Evolutionary conservation across 1,284 basidiomycete species (phyloP).

Genomic region (Fomitopsis schrenkii): DNA sequence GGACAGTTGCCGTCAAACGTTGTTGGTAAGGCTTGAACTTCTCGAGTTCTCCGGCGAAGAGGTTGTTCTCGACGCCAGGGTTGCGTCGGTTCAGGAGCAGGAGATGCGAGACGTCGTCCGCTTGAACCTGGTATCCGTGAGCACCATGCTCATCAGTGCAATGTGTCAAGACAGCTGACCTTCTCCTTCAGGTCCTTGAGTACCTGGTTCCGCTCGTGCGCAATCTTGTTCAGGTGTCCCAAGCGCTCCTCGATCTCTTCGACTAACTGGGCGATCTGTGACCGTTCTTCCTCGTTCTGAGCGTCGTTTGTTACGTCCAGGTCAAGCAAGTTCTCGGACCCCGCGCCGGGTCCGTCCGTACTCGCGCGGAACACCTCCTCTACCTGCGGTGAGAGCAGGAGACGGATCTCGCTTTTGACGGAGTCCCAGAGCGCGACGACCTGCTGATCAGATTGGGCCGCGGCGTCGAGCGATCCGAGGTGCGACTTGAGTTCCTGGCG

Average conservation of each 20-base stretch:
- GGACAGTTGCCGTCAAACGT: conserved; percentile 70
- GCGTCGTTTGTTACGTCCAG: conserved; percentile 61
- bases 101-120: conserved; percentile 94
- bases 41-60: conserved; percentile 92
- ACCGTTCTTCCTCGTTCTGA: conserved; percentile 65
- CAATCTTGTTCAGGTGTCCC: conserved; percentile 75
- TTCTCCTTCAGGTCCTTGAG: conserved; percentile 94
- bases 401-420: conserved; percentile 62
- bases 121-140: conserved; percentile 66
- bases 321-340: conserved; percentile 60
- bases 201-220: conserved; percentile 81
- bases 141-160: background rate
- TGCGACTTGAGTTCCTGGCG: conserved; percentile 84
- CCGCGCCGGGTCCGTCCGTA: conserved; percentile 39
- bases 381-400: conserved; percentile 65
- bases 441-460: conserved; percentile 76
- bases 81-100: conserved; percentile 90
- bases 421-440: conserved; percentile 74
- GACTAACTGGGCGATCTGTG: conserved; percentile 64
- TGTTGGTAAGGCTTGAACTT: conserved; percentile 93
- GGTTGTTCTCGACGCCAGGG: conserved; percentile 76
- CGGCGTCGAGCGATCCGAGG: conserved; percentile 71
- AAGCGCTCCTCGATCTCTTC: conserved; percentile 78
- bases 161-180: conserved; percentile 34
- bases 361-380: conserved; percentile 71